These are phyloP conservation scores for Globisporangium carolinianum DNA, from an alignment of 352 stramenopile genomes.

Conservation along the genomic window DNA sequence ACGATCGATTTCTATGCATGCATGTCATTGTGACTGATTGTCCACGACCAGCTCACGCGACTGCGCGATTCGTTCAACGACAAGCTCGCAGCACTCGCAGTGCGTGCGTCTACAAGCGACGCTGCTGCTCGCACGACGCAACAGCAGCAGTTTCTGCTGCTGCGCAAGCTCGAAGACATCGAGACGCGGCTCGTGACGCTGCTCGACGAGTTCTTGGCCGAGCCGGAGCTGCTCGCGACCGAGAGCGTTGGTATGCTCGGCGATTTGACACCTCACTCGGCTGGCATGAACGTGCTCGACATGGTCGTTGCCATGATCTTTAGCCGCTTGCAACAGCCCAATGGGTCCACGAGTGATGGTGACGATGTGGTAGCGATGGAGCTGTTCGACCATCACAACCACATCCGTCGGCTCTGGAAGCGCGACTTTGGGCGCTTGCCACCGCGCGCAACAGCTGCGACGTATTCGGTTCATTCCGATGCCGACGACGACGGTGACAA, in stretches of 20 bases:
- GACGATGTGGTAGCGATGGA: slow-evolving; percentile 19
- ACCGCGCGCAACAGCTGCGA: slow-evolving; percentile 5
- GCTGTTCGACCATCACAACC: slow-evolving; percentile 69
- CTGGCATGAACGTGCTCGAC: slow-evolving; percentile 75
- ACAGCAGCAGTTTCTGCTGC: slow-evolving; percentile 34
- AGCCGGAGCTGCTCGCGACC: slow-evolving; percentile 43
- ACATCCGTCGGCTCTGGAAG: slow-evolving; percentile 78
- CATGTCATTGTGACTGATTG: not conserved
- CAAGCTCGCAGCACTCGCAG: slow-evolving; percentile 34
- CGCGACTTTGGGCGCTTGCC: slow-evolving; percentile 79
- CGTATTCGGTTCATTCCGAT: slow-evolving; percentile 5
- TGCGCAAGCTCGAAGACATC: slow-evolving; percentile 77
- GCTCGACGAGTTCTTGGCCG: slow-evolving; percentile 50
- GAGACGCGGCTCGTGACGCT: slow-evolving; percentile 57
- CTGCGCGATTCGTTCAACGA: slow-evolving; percentile 65
- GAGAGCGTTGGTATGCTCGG: slow-evolving; percentile 42
- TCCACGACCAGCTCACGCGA: slow-evolving; percentile 27
- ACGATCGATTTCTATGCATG: no score
- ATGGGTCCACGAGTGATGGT: slow-evolving; percentile 6
- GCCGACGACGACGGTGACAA: slow-evolving; percentile 8
- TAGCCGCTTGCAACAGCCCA: slow-evolving; percentile 70
- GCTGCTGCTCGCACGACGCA: slow-evolving; percentile 13
- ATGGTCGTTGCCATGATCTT: slow-evolving; percentile 87
- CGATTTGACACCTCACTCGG: slow-evolving; percentile 3
- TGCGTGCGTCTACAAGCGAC: not conserved